Conservation (phyloP, 2,329 filamentous ascomycete genomes). For the Bipolaris bicolor region DNA sequence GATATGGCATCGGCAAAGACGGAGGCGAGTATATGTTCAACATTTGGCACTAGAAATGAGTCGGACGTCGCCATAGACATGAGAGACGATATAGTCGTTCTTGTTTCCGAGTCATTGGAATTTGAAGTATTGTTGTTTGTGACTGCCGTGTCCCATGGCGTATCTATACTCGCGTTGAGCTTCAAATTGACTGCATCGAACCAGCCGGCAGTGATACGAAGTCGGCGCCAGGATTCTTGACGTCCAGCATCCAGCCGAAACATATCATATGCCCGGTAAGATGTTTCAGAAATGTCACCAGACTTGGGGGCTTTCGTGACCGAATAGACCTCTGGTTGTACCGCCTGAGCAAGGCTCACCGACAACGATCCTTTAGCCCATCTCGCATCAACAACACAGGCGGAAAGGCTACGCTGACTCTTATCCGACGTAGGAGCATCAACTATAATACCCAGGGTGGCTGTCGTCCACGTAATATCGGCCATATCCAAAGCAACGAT, state of each 20-base stretch:
- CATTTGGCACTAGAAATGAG: not conserved
- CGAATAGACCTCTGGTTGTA: not conserved
- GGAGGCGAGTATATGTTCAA: not conserved
- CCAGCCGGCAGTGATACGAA: not conserved
- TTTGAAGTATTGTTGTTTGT: not conserved
- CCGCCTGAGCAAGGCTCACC: not conserved
- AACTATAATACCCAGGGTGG: not conserved
- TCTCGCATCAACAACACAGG: not conserved
- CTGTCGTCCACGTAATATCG: not conserved
- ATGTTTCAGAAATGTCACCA: not conserved
- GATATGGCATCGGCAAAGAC: not conserved
- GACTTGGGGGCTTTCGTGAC: not conserved
- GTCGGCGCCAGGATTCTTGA: not conserved
- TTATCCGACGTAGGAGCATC: not conserved
- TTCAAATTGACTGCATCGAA: not conserved
- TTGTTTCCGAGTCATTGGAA: not conserved
- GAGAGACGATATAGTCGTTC: not conserved
- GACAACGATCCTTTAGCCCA: not conserved
- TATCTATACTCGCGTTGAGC: not conserved
- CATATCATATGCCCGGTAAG: not conserved
- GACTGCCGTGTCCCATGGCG: not conserved
- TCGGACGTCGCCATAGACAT: not conserved
- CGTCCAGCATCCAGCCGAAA: not conserved
- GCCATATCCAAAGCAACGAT: not conserved
- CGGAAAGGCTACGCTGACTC: not conserved